phyloP scores from a whole-genome alignment of 179 eudicot genomes.

The Spinacia oleracea region DNA sequence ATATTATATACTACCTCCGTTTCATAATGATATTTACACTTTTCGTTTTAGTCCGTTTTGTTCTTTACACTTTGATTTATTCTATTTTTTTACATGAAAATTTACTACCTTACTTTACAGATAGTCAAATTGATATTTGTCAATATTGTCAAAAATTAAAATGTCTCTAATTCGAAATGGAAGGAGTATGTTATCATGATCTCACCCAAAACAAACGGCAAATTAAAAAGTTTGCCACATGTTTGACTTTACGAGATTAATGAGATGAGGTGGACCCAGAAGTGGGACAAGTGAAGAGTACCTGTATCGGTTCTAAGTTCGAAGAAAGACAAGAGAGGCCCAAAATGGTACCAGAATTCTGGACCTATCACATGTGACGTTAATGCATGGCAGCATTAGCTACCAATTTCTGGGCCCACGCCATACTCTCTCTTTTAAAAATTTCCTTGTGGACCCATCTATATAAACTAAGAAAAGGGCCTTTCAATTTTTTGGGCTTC shows the following conservation, averaged over 20 bases:
- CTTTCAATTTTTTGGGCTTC: slow-evolving; percentile 13
- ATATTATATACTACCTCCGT: too few relatives aligned
- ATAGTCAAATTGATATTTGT: too few relatives aligned
- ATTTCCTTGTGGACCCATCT: slow-evolving; percentile 6
- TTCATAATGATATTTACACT: too few relatives aligned
- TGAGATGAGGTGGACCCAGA: slow-evolving; percentile 9
- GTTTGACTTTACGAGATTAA: slow-evolving; percentile 1
- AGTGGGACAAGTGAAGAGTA: slow-evolving; percentile 17
- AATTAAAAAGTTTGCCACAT: slow-evolving; percentile 5
- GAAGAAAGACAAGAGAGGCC: slow-evolving; percentile 34
- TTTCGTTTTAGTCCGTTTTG: too few relatives aligned
- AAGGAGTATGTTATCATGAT: too few relatives aligned
- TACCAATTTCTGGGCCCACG: slow-evolving; percentile 20
- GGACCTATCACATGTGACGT: slow-evolving; percentile 33
- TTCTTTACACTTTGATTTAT: too few relatives aligned
- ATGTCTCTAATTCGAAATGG: too few relatives aligned
- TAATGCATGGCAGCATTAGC: slow-evolving; percentile 21
- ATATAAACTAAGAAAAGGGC: neutral
- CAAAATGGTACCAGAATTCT: slow-evolving; percentile 22
- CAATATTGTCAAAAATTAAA: too few relatives aligned
- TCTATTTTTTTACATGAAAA: too few relatives aligned
- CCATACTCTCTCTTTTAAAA: neutral
- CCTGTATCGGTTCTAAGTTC: slow-evolving; percentile 11
- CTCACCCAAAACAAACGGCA: neutral
- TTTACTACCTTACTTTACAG: too few relatives aligned